phyloP scores from a whole-genome alignment of 768 basidiomycete species.

The Lactarius evosmus region DNA sequence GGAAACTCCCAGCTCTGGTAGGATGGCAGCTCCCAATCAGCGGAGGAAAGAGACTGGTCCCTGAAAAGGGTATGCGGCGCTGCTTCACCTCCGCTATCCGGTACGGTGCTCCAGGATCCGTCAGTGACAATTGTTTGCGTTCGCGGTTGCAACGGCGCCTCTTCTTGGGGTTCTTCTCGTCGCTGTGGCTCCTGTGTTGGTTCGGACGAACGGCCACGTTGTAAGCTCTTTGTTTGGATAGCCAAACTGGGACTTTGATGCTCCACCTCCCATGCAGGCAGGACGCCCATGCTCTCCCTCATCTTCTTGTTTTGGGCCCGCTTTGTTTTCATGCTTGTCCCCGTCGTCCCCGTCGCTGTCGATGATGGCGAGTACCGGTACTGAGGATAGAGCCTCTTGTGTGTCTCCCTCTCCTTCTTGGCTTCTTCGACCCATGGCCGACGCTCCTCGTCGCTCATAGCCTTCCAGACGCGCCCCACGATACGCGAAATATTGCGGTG shows the following conservation, averaged over 20 bases:
- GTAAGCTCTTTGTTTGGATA: neutral
- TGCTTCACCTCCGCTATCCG: neutral
- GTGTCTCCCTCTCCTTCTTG: conserved; percentile 44
- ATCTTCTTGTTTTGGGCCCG: conserved; percentile 9
- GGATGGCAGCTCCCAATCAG: neutral
- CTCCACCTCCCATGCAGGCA: conserved; percentile 12
- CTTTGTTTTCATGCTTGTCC: conserved; percentile 5
- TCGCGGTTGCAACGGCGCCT: neutral
- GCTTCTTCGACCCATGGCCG: conserved; percentile 53
- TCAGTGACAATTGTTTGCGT: neutral
- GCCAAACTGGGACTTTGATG: neutral
- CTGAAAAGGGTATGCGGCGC: neutral
- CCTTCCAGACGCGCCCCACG: conserved; percentile 63
- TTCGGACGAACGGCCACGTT: neutral
- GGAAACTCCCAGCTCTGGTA: conserved; percentile 9
- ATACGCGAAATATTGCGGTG: conserved; percentile 68
- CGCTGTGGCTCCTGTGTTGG: neutral
- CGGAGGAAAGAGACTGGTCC: neutral
- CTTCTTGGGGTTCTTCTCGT: neutral
- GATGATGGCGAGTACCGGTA: conserved; percentile 25
- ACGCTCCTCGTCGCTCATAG: conserved; percentile 46
- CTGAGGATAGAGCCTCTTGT: conserved; percentile 41
- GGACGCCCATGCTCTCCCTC: conserved; percentile 17
- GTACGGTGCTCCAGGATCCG: neutral
- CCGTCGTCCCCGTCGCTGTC: neutral